Base-by-base conservation (phyloP, 116 monocot genomes). In the Zostera marina region DNA sequence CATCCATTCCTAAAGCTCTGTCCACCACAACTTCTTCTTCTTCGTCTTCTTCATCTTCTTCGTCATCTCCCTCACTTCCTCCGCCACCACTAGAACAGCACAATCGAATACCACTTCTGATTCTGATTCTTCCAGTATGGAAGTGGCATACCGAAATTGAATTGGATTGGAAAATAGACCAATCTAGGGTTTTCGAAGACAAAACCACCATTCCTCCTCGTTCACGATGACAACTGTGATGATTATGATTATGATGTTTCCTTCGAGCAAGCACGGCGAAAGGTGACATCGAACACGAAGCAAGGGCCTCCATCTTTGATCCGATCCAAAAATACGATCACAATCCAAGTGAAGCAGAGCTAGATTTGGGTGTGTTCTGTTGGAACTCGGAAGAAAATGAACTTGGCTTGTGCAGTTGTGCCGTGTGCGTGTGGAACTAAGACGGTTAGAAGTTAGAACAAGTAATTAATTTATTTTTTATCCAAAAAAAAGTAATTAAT, bases 191-290 rank as follows among this genome's bases (percentile, higher is more conserved):
- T 51, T 2, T 51, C 49, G 49, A 21, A 51, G 49, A 19, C 20
- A 19, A 51, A 21, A 51, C 3, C 15, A 10, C 16, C 49, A 17
- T 51, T 51, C 49, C 49, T 51, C 49, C 19, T 17, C 49, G 49
- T 32, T 32, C 4, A 1, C 32, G 5, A 32, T 5, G 32, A 0
- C 32, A 5, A 32, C 32, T 2, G 0, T 5, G 32, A 5, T 32
- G 32, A 32, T 32, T 2, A 32, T 32, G 32, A 32, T 32, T 2
- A 10, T 51, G 49, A 19, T 51, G 49, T 21, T 51, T 51, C 49
- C 49, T 51, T 21, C 49, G 20, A 51, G 20, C 49, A 51, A 51
- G 49, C 49, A 51, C 49, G 17, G 49, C 49, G n/a, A 19, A 51
- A 51, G 49, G 20, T 20, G 8, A 16, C n/a, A 51, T 21, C 20